Evolutionary conservation across 768 basidiomycete genomes (phyloP), one percentile per base, ranked within the genome.

Genomic region (Sarcodon aspratus): DNA sequence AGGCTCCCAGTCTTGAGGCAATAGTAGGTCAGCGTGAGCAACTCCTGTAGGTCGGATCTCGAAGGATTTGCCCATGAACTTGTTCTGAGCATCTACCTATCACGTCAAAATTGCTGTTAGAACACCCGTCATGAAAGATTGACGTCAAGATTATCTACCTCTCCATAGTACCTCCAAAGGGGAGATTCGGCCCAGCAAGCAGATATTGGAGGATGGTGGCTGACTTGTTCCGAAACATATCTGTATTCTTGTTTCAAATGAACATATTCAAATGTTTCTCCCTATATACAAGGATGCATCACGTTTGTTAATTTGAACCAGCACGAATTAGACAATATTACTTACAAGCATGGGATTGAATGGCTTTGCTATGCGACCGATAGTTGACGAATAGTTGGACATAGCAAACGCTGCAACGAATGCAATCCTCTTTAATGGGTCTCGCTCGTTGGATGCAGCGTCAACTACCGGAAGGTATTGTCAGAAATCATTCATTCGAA

Each of bases 351-450:
- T 89, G 6, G 92, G 94, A 63, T 96, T 96, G 67, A 96, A 96
- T 1, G 93, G 94, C 64, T 97, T 96, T 10, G 94, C 94, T 54
- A 98, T 96, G 35, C 94, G 78, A 3, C 95, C 94, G 55, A 95
- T 89, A 2, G 94, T 98, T 18, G 88, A 91, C 1, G 89, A 91
- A 65, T 98, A 98, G 67, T 97, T 97, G 31, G 88, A 89, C 91
- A 96, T 96, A 2, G 93, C 94, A 63, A 98, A 98, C 1, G 92
- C 94, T 15, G 87, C 91, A 12, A 98, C 91, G 58, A 82, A 98
- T 2, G 92, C 93, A 46, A 96, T 79, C 3, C 94, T 79, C 48
- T 80, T 78, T 42, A 86, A 75, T 1, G 90, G 79, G 58, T 96
- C 88, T 21, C 60, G 61, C 59, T 94, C 87, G 38, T 69, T 71